A percentile compares a stretch with the other conserved stretches of the same genome.
phyloP scores from a whole-genome alignment of 108 stramenopile species.

The Fragilaria radians region DNA sequence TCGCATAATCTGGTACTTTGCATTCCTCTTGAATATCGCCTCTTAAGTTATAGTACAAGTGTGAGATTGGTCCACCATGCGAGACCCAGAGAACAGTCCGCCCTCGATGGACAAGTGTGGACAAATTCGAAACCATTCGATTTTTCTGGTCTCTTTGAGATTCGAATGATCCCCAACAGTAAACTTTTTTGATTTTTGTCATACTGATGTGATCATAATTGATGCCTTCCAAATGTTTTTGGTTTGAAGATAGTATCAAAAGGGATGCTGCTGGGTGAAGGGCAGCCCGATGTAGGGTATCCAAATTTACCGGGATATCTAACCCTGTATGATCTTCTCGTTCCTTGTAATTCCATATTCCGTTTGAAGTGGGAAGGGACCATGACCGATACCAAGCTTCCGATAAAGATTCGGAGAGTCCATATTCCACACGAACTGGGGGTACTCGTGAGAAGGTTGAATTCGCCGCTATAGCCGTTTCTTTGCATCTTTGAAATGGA shows the following conservation, averaged over 20 bases:
- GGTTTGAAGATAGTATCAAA: conserved; percentile 18
- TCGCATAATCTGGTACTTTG: conserved; percentile 28
- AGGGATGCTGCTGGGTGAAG: conserved; percentile 13
- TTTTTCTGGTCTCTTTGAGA: conserved; percentile 14
- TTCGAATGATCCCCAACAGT: conserved; percentile 25
- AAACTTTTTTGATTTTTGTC: conserved; percentile 17
- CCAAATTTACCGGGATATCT: conserved; percentile 3
- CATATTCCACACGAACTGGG: conserved; percentile 28
- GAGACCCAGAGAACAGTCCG: conserved; percentile 36
- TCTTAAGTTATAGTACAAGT: conserved; percentile 40
- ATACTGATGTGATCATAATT: conserved; percentile 21
- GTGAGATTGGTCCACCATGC: conserved; percentile 52
- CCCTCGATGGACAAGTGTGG: conserved; percentile 9
- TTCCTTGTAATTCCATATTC: conserved; percentile 43
- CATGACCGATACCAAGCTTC: conserved; percentile 48
- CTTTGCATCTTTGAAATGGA: conserved; percentile 36
- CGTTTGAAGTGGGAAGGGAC: conserved; percentile 30
- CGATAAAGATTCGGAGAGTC: conserved; percentile 41
- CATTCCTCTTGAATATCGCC: conserved; percentile 31
- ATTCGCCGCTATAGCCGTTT: conserved; percentile 27
- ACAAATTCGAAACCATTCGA: conserved; percentile 22
- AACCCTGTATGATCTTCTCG: conserved; percentile 9
- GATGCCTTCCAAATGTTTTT: conserved; percentile 10
- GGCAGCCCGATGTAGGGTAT: conserved; percentile 17
- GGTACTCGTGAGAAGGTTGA: neutral